Base-by-base conservation (phyloP, 2,329 filamentous ascomycete species). In the Phyllosticta ampelicida region DNA sequence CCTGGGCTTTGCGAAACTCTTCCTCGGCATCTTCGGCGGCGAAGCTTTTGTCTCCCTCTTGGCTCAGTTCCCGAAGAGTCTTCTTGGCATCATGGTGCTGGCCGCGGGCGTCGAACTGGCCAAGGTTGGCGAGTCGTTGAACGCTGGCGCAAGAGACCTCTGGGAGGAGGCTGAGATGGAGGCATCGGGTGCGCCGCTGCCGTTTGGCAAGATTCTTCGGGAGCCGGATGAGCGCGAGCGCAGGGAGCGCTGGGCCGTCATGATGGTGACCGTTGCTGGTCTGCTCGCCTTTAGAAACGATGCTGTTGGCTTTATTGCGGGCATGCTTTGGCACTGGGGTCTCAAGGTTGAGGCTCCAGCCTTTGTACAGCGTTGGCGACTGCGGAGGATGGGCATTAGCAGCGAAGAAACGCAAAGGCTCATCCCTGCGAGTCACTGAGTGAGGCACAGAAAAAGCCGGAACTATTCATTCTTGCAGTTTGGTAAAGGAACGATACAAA, bases 281-380 rank as follows among this genome's bases (percentile, higher is more conserved):
- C 80, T 95, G 56, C 72, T 97, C 54, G 90, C 89, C 0, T 96
- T 95, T 66, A 87, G 84, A 70, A 97, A 96, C 67, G 91, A 95
- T 72, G 90, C 86, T 0, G 81, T 96, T 5, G 92, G 92, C 0
- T 96, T 96, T 65, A 61, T 87, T 13, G 89, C 86, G 0, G 92
- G 92, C 0, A 81, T 95, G 78, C 69, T 88, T 3, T 95, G 90
- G 69, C 84, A 92, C 71, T 86, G 80, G 73, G 82, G 83, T 0
- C 87, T 90, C 48, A 62, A 60, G 30, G 61, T n/a, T n/a, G 26
- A 51, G 13, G 36, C 36, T 44, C 36, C 36, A n/a, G 36, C 16
- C 16, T 44, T 16, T 6, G 13, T 44, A 4, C 36, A 44, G 36
- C 36, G 36, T n/a, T 44, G 16, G 16, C 16, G 36, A n/a, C 13